Evolutionary conservation across 805 yeast genomes (phyloP).

Genomic region (Clavispora santaluciae): DNA sequence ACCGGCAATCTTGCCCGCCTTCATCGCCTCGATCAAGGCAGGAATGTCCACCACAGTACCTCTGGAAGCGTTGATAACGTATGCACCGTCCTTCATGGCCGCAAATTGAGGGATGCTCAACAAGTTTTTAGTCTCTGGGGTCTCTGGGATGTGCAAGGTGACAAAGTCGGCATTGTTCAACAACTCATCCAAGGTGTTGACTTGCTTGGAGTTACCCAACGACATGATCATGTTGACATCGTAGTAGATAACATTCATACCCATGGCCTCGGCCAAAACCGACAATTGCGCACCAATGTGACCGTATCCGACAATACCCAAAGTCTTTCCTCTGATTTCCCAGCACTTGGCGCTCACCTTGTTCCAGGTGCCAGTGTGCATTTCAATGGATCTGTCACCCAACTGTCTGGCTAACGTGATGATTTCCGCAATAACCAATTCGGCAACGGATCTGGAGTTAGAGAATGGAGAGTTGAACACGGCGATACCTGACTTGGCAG

Average conservation of each 20-base stretch:
- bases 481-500: constrained; percentile 90
- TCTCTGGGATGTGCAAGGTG: constrained; percentile 90
- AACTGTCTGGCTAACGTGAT: constrained; percentile 92
- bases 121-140: constrained; percentile 86
- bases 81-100: constrained; percentile 94
- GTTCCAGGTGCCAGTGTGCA: constrained; percentile 97
- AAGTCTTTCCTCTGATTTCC: constrained; percentile 98
- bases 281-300: constrained; percentile 97
- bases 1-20: constrained; percentile 92
- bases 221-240: constrained; percentile 93
- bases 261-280: constrained; percentile 95
- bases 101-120: constrained; percentile 87
- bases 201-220: constrained; percentile 94
- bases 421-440: constrained; percentile 91
- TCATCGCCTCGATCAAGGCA: constrained; percentile 86
- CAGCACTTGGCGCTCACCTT: constrained; percentile 92
- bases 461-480: constrained; percentile 98
- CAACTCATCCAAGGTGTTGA: constrained; percentile 75
- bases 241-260: constrained; percentile 93
- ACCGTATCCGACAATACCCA: constrained; percentile 96
- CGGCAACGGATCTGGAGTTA: constrained; percentile 97
- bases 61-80: constrained; percentile 92
- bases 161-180: constrained; percentile 81
- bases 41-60: constrained; percentile 97
- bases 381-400: constrained; percentile 93